phyloP scores from a whole-genome alignment of 2,329 filamentous ascomycete species.

The Drechslerella dactyloides region DNA sequence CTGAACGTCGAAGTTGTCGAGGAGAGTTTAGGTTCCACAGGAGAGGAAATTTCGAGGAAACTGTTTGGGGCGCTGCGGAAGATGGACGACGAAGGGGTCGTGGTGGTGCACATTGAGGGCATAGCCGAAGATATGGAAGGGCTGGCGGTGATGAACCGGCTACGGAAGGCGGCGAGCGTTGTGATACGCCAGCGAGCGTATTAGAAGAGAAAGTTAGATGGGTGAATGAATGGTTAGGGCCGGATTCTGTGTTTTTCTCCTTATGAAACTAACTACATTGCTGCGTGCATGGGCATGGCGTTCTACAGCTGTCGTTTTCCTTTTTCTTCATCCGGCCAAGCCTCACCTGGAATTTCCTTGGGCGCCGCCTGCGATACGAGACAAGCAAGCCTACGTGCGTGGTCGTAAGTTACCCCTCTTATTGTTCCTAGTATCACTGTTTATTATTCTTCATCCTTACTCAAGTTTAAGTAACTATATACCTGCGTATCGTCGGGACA shows the following conservation, averaged over 20 bases:
- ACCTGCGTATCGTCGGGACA: constrained; percentile 25
- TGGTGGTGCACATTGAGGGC: constrained; percentile 89
- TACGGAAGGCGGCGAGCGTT: constrained; percentile 74
- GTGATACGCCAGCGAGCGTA: constrained; percentile 53
- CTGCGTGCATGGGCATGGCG: constrained; percentile 48
- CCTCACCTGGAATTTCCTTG: constrained; percentile 20
- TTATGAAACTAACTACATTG: constrained; percentile 12
- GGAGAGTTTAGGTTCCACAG: constrained; percentile 73
- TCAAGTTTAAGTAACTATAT: constrained; percentile 11
- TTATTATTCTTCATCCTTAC: constrained; percentile 15
- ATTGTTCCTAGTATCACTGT: not conserved
- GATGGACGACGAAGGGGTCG: constrained; percentile 77
- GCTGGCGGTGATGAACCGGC: constrained; percentile 82
- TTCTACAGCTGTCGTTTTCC: constrained; percentile 19
- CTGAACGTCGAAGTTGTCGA: constrained; percentile 65
- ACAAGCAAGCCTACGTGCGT: not conserved
- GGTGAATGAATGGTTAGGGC: not conserved
- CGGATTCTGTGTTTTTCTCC: constrained; percentile 6
- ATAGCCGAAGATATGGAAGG: constrained; percentile 80
- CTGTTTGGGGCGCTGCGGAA: constrained; percentile 87
- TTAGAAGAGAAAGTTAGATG: constrained; percentile 6
- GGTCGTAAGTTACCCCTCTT: not conserved
- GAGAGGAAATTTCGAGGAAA: constrained; percentile 78
- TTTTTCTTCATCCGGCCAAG: constrained; percentile 1
- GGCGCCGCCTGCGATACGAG: not conserved